phyloP scores from a whole-genome alignment of 192 early-diverging fungal genomes.

The Mortierella claussenii region DNA sequence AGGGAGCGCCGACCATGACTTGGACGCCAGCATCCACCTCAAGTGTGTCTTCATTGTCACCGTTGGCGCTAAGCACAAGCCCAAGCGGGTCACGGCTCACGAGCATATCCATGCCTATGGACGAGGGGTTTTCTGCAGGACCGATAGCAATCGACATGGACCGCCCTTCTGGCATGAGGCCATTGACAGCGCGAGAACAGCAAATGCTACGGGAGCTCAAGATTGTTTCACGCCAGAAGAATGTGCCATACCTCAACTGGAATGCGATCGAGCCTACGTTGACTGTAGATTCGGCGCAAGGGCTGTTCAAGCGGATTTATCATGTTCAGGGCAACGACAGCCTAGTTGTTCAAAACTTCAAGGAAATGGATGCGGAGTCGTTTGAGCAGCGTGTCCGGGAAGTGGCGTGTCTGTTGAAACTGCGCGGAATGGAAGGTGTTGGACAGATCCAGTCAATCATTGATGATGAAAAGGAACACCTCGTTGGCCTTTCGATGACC shows the following conservation, averaged over 20 bases:
- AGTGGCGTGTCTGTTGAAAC: constrained; percentile 61
- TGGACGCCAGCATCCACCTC: no score
- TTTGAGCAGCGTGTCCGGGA: constrained; percentile 66
- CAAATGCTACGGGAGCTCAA: constrained; percentile 33
- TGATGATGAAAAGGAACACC: constrained; percentile 59
- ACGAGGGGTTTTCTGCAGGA: no score
- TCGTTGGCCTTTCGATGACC: constrained; percentile 68
- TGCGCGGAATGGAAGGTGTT: constrained; percentile 56
- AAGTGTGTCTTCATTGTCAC: no score
- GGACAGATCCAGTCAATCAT: constrained; percentile 66
- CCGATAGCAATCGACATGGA: background rate
- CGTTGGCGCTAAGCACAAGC: no score
- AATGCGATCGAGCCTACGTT: constrained; percentile 34
- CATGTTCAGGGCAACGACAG: constrained; percentile 54
- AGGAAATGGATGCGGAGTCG: constrained; percentile 61
- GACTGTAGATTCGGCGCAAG: constrained; percentile 57
- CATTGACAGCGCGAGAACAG: constrained; percentile 14
- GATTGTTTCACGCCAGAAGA: constrained; percentile 9
- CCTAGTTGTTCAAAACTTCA: constrained; percentile 67
- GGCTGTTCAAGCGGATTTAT: constrained; percentile 67
- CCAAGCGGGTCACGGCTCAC: no score
- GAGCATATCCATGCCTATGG: no score
- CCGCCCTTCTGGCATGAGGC: background rate
- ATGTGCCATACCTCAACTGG: constrained; percentile 42
- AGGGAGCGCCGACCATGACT: no score